These are phyloP conservation scores for Calonectria ilicicola DNA, from an alignment of 2,329 filamentous ascomycete genomes.

Conservation along the genomic window DNA sequence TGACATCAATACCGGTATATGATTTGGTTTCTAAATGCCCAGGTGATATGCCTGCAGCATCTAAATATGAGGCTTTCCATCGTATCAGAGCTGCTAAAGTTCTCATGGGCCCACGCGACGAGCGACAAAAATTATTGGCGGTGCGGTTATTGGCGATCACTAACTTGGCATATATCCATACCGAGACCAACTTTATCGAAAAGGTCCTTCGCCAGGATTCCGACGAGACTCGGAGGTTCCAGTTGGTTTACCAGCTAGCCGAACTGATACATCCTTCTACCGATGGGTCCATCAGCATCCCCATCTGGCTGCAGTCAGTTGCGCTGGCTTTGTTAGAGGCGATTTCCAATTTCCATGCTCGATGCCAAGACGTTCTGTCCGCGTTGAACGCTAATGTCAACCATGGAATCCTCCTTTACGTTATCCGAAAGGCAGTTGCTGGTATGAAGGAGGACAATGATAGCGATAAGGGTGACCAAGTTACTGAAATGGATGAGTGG, in stretches of 20 bases:
- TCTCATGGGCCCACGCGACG: constrained; percentile 72
- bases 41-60: constrained; percentile 75
- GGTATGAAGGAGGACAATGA: constrained; percentile 74
- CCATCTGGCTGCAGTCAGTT: constrained; percentile 83
- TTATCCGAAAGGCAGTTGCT: constrained; percentile 89
- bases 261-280: constrained; percentile 89
- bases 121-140: constrained; percentile 81
- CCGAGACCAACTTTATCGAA: constrained; percentile 84
- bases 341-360: constrained; percentile 82
- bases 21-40: constrained; percentile 68
- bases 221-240: constrained; percentile 89
- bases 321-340: constrained; percentile 86
- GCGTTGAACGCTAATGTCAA: constrained; percentile 97
- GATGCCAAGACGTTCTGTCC: constrained; percentile 84
- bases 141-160: constrained; percentile 88
- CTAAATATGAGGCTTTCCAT: constrained; percentile 87
- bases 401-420: constrained; percentile 93
- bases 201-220: constrained; percentile 88
- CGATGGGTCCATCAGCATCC: constrained; percentile 75
- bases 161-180: constrained; percentile 90
- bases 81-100: constrained; percentile 87
- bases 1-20: constrained; percentile 66
- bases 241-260: constrained; percentile 91
- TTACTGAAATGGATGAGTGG: constrained; percentile 85
- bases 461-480: constrained; percentile 68